phyloP scores from a whole-genome alignment of 495 filamentous ascomycete species.

The Trichoderma orchidacearum region DNA sequence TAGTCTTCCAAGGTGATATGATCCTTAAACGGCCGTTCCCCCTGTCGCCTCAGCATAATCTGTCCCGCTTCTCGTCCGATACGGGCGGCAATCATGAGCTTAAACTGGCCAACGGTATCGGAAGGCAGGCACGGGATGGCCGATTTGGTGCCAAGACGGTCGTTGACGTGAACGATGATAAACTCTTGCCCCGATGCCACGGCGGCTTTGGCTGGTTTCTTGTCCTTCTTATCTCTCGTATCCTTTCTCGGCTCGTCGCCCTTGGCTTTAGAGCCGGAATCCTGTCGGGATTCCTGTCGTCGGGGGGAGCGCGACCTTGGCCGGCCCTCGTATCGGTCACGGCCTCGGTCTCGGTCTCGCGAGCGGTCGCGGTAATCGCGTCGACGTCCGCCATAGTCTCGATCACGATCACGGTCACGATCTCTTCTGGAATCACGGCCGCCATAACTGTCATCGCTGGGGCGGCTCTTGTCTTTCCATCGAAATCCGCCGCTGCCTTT shows the following conservation, averaged over 20 bases:
- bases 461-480: constrained; percentile 52
- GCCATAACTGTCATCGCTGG: constrained; percentile 35
- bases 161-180: constrained; percentile 88
- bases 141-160: constrained; percentile 81
- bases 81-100: constrained; percentile 72
- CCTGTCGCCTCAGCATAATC: constrained; percentile 82
- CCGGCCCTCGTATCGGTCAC: constrained; percentile 4
- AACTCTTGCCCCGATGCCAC: constrained; percentile 47
- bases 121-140: constrained; percentile 73
- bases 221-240: constrained; percentile 5
- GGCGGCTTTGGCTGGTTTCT: constrained; percentile 6
- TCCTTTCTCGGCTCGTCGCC: constrained; percentile 10
- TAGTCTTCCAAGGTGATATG: constrained; percentile 77
- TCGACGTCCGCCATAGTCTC: constrained; percentile 11
- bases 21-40: constrained; percentile 85
- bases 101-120: constrained; percentile 75
- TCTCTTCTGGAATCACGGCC: constrained; percentile 10
- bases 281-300: neutral
- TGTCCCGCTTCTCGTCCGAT: constrained; percentile 82
- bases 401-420: constrained; percentile 14
- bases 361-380: neutral
- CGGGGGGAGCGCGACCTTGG: neutral
- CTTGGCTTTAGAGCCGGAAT: neutral
- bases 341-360: constrained; percentile 16
- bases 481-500: constrained; percentile 43